Evolutionary conservation across 1,284 basidiomycete species (phyloP).

Genomic region (Singerocomus inundabilis): DNA sequence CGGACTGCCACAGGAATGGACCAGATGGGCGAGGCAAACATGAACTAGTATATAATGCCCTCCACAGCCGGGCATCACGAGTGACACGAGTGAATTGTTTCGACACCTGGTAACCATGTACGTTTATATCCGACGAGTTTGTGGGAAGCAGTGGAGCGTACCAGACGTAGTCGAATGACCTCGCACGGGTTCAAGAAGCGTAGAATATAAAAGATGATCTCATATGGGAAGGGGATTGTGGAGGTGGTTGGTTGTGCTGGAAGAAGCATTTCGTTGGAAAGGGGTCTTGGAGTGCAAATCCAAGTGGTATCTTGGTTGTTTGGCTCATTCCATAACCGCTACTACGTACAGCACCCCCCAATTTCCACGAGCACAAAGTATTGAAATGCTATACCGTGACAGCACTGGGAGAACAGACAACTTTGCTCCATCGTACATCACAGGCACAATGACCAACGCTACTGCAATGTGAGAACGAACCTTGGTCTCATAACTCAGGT

Average conservation of each 20-base stretch:
- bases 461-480: not conserved
- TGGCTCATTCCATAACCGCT: not conserved
- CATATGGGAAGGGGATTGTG: slow-evolving; percentile 15
- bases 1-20: slow-evolving; percentile 25
- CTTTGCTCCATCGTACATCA: too few species aligned
- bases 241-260: not conserved
- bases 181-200: slow-evolving; percentile 17
- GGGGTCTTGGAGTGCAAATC: not conserved
- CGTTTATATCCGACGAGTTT: too few species aligned
- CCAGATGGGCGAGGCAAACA: slow-evolving; percentile 23
- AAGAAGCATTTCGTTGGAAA: slow-evolving; percentile 9
- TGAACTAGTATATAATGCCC: slow-evolving; percentile 16
- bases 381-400: not conserved
- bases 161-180: slow-evolving; percentile 20
- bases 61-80: slow-evolving; percentile 21
- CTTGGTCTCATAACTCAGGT: not conserved
- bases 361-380: not conserved
- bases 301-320: not conserved
- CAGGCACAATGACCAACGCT: not conserved
- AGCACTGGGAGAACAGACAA: too few species aligned
- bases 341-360: not conserved
- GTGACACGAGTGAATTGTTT: slow-evolving; percentile 17
- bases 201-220: slow-evolving; percentile 20
- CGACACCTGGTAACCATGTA: slow-evolving; percentile 16
- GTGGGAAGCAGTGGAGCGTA: slow-evolving; percentile 1